These are phyloP conservation scores for Suhomyces taliae DNA, from an alignment of 1,139 yeast species.

Conservation along the genomic window DNA sequence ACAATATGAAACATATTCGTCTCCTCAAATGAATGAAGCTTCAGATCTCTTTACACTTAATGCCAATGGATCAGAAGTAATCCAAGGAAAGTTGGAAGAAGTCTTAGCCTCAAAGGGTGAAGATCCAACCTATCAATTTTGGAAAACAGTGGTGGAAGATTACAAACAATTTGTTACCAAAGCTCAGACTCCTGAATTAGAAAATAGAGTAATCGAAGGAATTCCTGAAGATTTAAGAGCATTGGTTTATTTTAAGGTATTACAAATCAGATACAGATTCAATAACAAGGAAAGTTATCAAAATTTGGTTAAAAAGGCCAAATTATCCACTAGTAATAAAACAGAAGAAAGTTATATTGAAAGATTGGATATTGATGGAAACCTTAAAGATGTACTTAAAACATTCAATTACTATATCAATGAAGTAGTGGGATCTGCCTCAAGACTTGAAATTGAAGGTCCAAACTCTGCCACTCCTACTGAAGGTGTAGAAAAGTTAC, in stretches of 20 bases:
- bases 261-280: slow-evolving; percentile 34
- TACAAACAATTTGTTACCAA: slow-evolving; percentile 21
- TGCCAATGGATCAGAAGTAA: slow-evolving; percentile 3
- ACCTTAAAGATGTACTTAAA: slow-evolving; percentile 28
- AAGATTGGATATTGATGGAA: slow-evolving; percentile 20
- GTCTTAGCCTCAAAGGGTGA: slow-evolving; percentile 6
- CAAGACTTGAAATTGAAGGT: slow-evolving; percentile 17
- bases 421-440: slow-evolving; percentile 17
- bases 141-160: slow-evolving; percentile 27
- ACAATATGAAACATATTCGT: slow-evolving; percentile 33
- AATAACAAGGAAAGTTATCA: slow-evolving; percentile 33
- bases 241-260: slow-evolving; percentile 33
- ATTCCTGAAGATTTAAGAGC: slow-evolving; percentile 34
- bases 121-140: slow-evolving; percentile 19
- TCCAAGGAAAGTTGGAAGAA: slow-evolving; percentile 5
- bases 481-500: slow-evolving; percentile 14
- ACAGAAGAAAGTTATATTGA: slow-evolving; percentile 22
- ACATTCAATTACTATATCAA: slow-evolving; percentile 37
- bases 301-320: slow-evolving; percentile 33
- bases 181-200: slow-evolving; percentile 24
- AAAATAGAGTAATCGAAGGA: slow-evolving; percentile 30
- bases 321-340: slow-evolving; percentile 12
- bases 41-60: slow-evolving; percentile 27
- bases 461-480: slow-evolving; percentile 7
- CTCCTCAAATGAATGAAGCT: slow-evolving; percentile 38